Evolutionary conservation across 2,329 filamentous ascomycete species (phyloP), one percentile per base, ranked within the genome.

Genomic region (Phaeosphaeria sp.): DNA sequence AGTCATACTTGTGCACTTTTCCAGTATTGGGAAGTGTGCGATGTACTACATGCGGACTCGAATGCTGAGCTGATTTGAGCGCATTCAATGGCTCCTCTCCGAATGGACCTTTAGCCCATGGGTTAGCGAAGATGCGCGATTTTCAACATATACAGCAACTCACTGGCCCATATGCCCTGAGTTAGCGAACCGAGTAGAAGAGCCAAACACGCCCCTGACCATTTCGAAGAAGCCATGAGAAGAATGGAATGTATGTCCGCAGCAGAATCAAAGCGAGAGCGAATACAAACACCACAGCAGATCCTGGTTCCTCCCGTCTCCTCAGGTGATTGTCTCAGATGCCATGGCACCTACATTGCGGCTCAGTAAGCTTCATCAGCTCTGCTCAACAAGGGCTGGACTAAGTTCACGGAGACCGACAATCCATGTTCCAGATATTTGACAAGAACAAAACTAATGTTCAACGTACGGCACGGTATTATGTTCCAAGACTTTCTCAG

Each of bases 1-100:
- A 62, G 10, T 62, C 50, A 33, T 62, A 64, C 17, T 52, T 42
- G 13, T 23, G 18, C 36, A 52, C 20, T 43, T 52, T 50, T 50
- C 44, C 44, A 47, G 44, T 17, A 47, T 43, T n/a, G 3, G 30
- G 30, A 6, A 36, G 30, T 13, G 30, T 11, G 30, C 30, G 30
- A 15, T 13, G 30, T 36, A 36, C 30, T 6, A 11, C 30, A 36
- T 36, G 30, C 13, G 30, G 30, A 7, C 30, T 6, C 13, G 30
- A 11, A 36, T 7, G 30, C 30, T 36, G 30, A 36, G 30, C 30
- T 36, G 30, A 11, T 36, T 36, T 36, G 30, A 36, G 30, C 9
- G 30, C 30, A 36, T 36, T 15, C 6, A 36, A 36, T 13, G 30
- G 11, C 13, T 36, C 9, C 30, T 11, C 30, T 36, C 13, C 13